Conservation (phyloP, 1,284 basidiomycete genomes). For the Hymenochaete sp. region DNA sequence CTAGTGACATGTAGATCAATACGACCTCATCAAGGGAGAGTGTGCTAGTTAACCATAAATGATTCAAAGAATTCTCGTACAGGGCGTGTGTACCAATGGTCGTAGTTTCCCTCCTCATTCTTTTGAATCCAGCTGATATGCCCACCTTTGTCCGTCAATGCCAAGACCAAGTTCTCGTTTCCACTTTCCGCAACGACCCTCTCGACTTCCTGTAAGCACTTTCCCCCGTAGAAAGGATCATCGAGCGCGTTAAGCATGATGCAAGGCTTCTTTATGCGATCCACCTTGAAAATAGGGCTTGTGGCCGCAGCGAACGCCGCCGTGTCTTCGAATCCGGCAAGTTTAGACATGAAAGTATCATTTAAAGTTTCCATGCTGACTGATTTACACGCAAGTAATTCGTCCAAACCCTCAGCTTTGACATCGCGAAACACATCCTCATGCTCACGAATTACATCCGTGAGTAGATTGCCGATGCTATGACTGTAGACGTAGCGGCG, state of each 20-base stretch:
- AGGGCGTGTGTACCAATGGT: conserved; percentile 7
- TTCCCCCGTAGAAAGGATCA: conserved; percentile 6
- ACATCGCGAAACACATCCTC: conserved; percentile 7
- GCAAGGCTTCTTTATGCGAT: conserved; percentile 3
- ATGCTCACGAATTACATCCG: conserved; percentile 2
- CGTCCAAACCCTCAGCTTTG: conserved; percentile 1
- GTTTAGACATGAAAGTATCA: conserved; percentile 6
- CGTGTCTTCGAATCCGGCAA: conserved; percentile 3
- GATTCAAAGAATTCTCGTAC: conserved; percentile 10
- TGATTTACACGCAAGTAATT: neutral
- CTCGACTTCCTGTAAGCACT: neutral
- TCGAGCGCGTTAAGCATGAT: conserved; percentile 8
- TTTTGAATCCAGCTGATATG: conserved; percentile 9
- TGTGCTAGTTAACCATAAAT: neutral
- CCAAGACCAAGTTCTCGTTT: conserved; percentile 1
- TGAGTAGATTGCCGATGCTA: neutral
- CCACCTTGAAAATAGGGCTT: conserved; percentile 2
- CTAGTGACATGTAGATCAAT: neutral
- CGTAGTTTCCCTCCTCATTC: conserved; percentile 6
- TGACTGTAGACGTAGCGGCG: conserved; percentile 8
- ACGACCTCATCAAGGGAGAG: neutral
- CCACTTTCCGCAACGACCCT: conserved; percentile 1
- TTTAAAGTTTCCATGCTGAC: conserved; percentile 8
- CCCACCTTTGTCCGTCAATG: conserved; percentile 8
- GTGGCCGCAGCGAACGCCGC: conserved; percentile 6